Base-by-base conservation (phyloP, 2,329 filamentous ascomycete genomes). In the Sporothrix euskadiensis region DNA sequence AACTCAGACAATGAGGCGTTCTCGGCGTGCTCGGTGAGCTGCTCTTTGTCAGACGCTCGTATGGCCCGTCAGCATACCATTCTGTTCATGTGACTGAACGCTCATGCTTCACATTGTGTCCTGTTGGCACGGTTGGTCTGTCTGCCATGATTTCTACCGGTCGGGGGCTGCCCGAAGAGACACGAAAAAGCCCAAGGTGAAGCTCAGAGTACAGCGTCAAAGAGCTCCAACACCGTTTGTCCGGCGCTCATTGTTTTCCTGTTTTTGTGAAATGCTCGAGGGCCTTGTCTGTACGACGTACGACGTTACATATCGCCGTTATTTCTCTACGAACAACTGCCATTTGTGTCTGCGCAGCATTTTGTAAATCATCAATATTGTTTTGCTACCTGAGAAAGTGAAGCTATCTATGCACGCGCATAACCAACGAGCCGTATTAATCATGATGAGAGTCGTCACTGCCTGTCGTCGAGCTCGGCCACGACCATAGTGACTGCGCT, bases 51-150 rank as follows among this genome's bases (percentile, higher is more conserved):
- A n/a, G 22, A 52, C 19, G 22, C 22, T 56, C 6, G 8, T 49
- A 12, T 10, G 44, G 44, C 6, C 44, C 0, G 14, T 4, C 44
- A 49, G 14, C 22, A 22, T 56, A 56, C 8, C 52, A 56, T 16
- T 59, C 1, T 65, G 59, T 26, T 65, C 59, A 65, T 44, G 59
- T 65, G 59, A 65, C 59, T 26, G 10, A 44, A 26, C n/a, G n/a
- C 14, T 41, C 59, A 65, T 65, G 59, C 59, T 26, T 44, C 35
- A 39, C n/a, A 44, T 9, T 12, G 7, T 41, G 41, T 10, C 41
- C 41, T 44, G 41, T 44, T 44, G 41, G 41, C 9, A 14, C 32
- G 4, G 59, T 63, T 41, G n/a, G 52, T 54, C 8, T 54, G 52
- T 22, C 52, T n/a, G 22, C 54, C 54, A 32, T 32, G 54, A 12